Conservation (phyloP, 2,329 filamentous ascomycete genomes). For the Arthrobotrys pseudoclavata region DNA sequence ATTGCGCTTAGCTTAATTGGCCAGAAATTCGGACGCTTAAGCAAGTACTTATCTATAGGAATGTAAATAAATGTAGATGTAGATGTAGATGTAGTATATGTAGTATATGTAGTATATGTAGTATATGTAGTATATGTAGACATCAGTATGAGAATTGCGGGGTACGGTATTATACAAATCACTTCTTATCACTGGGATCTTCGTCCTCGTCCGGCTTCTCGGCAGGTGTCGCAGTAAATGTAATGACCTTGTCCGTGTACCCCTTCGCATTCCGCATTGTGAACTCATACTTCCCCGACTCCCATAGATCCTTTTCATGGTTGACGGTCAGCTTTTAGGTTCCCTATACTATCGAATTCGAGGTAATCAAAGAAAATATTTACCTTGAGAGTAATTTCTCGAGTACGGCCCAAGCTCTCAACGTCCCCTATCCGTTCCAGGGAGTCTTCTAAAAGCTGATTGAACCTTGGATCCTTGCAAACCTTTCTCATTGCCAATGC, state of each 20-base stretch:
- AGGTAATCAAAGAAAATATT: background rate
- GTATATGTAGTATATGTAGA: too few species aligned
- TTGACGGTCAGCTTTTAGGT: background rate
- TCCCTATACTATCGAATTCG: background rate
- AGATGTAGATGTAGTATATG: background rate
- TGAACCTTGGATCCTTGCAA: slow-evolving; percentile 81
- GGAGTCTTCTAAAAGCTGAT: slow-evolving; percentile 84
- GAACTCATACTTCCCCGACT: slow-evolving; percentile 70
- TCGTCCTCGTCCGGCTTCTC: slow-evolving; percentile 61
- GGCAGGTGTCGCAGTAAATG: slow-evolving; percentile 65
- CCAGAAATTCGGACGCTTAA: slow-evolving; percentile 1
- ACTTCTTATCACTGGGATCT: slow-evolving; percentile 39
- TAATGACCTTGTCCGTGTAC: slow-evolving; percentile 65
- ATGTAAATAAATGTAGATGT: background rate
- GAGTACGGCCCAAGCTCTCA: slow-evolving; percentile 91
- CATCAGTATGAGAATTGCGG: background rate
- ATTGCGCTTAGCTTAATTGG: slow-evolving; percentile 17
- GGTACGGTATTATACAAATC: slow-evolving; percentile 21
- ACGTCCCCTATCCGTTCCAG: slow-evolving; percentile 90
- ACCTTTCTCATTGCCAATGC: slow-evolving; percentile 90
- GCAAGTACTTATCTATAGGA: background rate
- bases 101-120: background rate
- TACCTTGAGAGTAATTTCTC: slow-evolving; percentile 91
- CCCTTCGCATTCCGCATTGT: slow-evolving; percentile 66
- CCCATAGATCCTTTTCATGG: slow-evolving; percentile 69